Evolutionary conservation across 805 yeast genomes (phyloP), one percentile per base, ranked within the genome.

Genomic region (Saturnispora hagleri): DNA sequence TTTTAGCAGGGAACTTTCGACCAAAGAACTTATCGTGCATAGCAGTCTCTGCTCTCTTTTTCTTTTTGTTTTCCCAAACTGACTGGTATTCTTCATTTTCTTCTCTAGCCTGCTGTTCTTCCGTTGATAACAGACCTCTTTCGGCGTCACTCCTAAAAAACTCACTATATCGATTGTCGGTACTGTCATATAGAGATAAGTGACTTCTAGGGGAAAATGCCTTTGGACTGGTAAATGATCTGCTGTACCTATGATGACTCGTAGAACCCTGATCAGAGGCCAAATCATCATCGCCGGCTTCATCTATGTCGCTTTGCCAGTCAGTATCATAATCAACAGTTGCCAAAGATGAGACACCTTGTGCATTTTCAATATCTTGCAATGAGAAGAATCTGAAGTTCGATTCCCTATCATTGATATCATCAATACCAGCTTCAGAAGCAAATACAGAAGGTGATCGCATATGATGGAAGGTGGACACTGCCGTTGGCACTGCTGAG

Each of bases 351-450:
- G 97, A 86, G 1, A 91, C 71, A 46, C 97, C 97, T 50, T 86
- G 93, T 0, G 98, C 97, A 48, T 76, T 73, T 60, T 85, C 90
- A 45, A 91, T 83, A 58, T 89, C 93, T 51, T 86, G 88, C 4
- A 84, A 73, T 10, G 91, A 81, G 67, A 91, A 91, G 64, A 90
- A 91, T 55, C 81, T 77, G 70, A 93, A 91, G 35, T 55, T 53
- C 10, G 51, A 38, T 38, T 38, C 42, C 18, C 42, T 38, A 38
- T 38, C 42, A 12, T 38, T 38, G 42, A 38, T 38, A 7, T 38
- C 42, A 18, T 38, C 42, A 38, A 18, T 38, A 18, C 15, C 42
- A 12, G 24, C 20, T 18, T 38, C 42, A 18, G 42, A 38, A 18
- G 42, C 42, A 18, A 18, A 13, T n/a, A 38, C 42, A 17, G 42